phyloP scores from a whole-genome alignment of 2,329 filamentous ascomycete genomes.

The Aspergillus sp. region DNA sequence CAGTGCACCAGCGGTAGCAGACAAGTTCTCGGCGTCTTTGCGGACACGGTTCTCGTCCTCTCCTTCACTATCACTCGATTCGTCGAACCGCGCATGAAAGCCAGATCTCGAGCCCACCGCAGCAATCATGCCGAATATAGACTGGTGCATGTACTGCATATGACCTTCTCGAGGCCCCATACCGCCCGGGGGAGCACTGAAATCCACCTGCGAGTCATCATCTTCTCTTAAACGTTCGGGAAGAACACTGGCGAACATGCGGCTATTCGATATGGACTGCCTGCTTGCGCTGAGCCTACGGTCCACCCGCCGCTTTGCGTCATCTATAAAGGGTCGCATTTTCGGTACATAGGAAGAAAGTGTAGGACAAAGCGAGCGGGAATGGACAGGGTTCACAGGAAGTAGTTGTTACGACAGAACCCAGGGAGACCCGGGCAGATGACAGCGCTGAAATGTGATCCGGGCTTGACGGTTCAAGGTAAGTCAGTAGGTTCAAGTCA shows the following conservation, averaged over 20 bases:
- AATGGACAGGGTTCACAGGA: not conserved
- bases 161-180: constrained; percentile 43
- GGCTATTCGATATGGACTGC: constrained; percentile 45
- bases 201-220: constrained; percentile 63
- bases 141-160: constrained; percentile 80
- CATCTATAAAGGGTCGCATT: constrained; percentile 43
- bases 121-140: constrained; percentile 88
- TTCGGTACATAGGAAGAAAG: constrained; percentile 11
- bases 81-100: constrained; percentile 79
- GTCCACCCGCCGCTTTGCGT: constrained; percentile 44
- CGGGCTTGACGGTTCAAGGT: constrained; percentile 8
- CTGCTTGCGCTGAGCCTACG: constrained; percentile 47
- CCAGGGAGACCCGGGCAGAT: constrained; percentile 10
- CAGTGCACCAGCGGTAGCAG: constrained; percentile 7
- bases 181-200: constrained; percentile 55
- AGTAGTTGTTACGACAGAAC: not conserved
- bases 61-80: constrained; percentile 79
- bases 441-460: constrained; percentile 14
- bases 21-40: constrained; percentile 14
- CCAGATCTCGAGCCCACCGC: constrained; percentile 81
- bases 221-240: constrained; percentile 61
- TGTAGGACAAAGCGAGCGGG: constrained; percentile 2
- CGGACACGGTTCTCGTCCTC: constrained; percentile 41
- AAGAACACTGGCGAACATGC: constrained; percentile 53
- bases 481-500: constrained; percentile 15